Evolutionary conservation across 2,329 filamentous ascomycete genomes (phyloP), one percentile per base, ranked within the genome.

Genomic region (Diaporthe ilicicola): DNA sequence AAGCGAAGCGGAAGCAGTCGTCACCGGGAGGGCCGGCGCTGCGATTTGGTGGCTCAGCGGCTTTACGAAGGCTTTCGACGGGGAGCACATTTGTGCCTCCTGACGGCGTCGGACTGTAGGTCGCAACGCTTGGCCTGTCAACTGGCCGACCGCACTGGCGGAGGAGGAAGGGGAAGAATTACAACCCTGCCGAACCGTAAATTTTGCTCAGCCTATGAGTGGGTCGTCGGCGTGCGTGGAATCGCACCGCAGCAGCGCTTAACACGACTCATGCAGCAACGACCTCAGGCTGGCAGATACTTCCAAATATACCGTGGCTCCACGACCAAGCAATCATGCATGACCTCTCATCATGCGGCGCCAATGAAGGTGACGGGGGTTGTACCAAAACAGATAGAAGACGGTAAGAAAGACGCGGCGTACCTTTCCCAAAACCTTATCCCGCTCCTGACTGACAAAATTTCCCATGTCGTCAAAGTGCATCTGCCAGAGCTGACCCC

Each of bases 401-500:
- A 56, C 15, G 53, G 2, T 39, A 32, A 44, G 73, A 53, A 70
- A 68, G 34, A 37, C 67, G 73, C 65, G 74, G 84, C 86, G 70
- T 84, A 92, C 92, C 83, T 96, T 95, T 75, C 93, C 93, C 24
- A 95, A 94, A 70, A 96, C 86, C 82, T 95, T 94, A 83, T 98
- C 95, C 74, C 91, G 89, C 80, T 98, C 95, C 13, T 94, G 87
- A 81, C 92, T 96, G 79, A 92, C 86, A 81, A 97, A 98, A 77
- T 94, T 94, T 74, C 93, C 88, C 82, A 92, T 86, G 70, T 94
- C 92, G 78, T 97, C 93, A 80, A 97, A 98, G 81, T 97, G 93
- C 78, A 91, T 85, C 51, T 88, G 87, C 17, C 92, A 90, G 72
- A 97, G 87, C 74, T 94, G 88, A 3, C 95, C 94, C 66, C 93